Evolutionary conservation across 306 rosid genomes (phyloP), one percentile per base, ranked within the genome.

Genomic region (Alnus glutinosa): DNA sequence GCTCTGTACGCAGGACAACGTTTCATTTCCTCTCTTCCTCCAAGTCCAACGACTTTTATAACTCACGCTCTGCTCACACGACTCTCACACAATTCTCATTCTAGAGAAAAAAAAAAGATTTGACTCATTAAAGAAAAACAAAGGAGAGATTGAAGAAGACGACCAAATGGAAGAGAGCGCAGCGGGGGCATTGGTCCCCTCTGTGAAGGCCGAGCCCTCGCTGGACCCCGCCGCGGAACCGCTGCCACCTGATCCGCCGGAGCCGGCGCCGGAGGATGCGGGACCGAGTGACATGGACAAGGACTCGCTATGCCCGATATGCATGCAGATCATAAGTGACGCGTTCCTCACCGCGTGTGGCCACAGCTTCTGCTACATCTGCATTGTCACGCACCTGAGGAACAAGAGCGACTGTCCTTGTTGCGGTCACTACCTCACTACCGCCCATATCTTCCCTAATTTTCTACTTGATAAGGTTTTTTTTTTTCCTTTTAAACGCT

Each of bases 371-470:
- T 95, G 98, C 83, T 95, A 93, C 77, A 89, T 95, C 94, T 95
- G 99, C 80, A 93, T 95, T 86, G 86, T 79, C 76, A 95, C 98
- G 74, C 99, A 95, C 89, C 98, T 95, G 74, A 88, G 88, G 46
- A 91, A 90, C 84, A 95, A 95, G 93, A 90, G 84, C 62, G 98
- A 95, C 82, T 95, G 97, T 89, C 99, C 99, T 83, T 95, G 93
- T 85, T 95, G 99, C 61, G 85, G 91, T 37, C 93, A 82, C 37
- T 90, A 83, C 87, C 98, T 95, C 87, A 90, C 96, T 79, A 78
- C 81, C 76, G 89, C 75, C 34, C 94, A 91, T 50, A 75, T 95
- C 74, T 93, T 90, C 87, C 98, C 98, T 23, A 93, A 95, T 82
- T 77, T 93, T 79, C 79, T 91, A 55, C 96, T 95, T 61, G 93